Percentiles rank a stretch among this genome's conserved stretches.
Evolutionary conservation across 2,329 filamentous ascomycete species (phyloP).

Genomic region (Rhynchosporium graminicola): DNA sequence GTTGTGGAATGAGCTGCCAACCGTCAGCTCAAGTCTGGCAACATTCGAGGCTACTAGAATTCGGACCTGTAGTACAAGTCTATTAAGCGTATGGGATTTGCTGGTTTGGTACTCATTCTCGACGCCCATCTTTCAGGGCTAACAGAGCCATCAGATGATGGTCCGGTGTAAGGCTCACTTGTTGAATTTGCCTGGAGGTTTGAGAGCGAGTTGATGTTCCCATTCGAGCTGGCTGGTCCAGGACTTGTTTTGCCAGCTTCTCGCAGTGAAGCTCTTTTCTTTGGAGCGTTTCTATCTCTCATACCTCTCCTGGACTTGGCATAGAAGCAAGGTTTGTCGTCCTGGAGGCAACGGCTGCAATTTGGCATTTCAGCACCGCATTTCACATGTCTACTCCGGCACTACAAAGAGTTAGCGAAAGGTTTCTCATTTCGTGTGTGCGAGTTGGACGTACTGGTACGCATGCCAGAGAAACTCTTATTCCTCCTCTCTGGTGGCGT

Average conservation of each 20-base stretch:
- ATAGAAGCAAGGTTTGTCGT: conserved; percentile 49
- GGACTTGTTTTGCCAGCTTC: conserved; percentile 19
- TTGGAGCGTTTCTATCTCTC: conserved; percentile 32
- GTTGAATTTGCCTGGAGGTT: conserved; percentile 14
- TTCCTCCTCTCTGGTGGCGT: conserved; percentile 32
- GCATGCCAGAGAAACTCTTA: conserved; percentile 47
- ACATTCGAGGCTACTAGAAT: conserved; percentile 18
- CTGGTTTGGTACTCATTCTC: conserved; percentile 18
- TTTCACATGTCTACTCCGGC: conserved; percentile 46
- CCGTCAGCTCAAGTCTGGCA: conserved; percentile 32
- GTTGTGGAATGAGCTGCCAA: conserved; percentile 39
- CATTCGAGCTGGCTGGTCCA: background rate
- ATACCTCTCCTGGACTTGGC: conserved; percentile 50
- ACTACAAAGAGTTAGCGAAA: conserved; percentile 30
- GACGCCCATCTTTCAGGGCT: conserved; percentile 30
- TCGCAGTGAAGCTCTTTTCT: conserved; percentile 26
- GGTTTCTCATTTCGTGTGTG: conserved; percentile 49
- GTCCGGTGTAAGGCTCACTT: conserved; percentile 22
- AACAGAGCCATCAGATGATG: conserved; percentile 23
- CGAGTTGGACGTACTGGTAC: conserved; percentile 44
- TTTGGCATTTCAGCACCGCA: conserved; percentile 48
- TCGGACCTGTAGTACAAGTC: conserved; percentile 35
- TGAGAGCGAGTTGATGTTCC: background rate
- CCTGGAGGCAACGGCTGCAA: conserved; percentile 46
- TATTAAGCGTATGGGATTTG: conserved; percentile 32